Conservation (phyloP, 805 yeast species). For the Teunomyces pallodes region DNA sequence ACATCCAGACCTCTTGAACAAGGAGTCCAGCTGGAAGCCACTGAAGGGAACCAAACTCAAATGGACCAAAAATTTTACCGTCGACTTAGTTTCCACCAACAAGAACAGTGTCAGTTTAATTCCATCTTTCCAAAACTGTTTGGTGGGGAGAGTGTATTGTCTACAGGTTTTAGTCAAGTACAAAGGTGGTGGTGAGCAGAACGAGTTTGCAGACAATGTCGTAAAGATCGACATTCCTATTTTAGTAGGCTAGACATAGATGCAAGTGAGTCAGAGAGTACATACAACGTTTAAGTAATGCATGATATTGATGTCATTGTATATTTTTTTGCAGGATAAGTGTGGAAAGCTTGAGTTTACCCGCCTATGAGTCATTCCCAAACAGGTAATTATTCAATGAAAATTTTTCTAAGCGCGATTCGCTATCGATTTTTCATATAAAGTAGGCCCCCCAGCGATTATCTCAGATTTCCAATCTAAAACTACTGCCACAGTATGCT, state of each 20-base stretch:
- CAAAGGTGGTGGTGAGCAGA: slow-evolving; percentile 31
- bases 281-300: neutral
- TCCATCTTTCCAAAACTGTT: slow-evolving; percentile 64
- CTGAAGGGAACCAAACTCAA: slow-evolving; percentile 24
- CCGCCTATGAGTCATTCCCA: slow-evolving; percentile 22
- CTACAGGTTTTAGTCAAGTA: slow-evolving; percentile 39
- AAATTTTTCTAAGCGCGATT: slow-evolving; percentile 33
- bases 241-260: slow-evolving; percentile 27
- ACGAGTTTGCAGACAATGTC: slow-evolving; percentile 30
- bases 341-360: neutral
- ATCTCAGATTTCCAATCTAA: neutral
- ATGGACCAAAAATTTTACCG: slow-evolving; percentile 31
- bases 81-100: slow-evolving; percentile 42
- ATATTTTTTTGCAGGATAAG: neutral
- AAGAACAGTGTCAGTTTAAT: slow-evolving; percentile 49
- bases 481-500: slow-evolving; percentile 2
- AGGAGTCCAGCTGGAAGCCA: slow-evolving; percentile 28
- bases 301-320: neutral
- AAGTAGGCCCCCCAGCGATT: slow-evolving; percentile 3
- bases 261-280: neutral
- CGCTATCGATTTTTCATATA: slow-evolving; percentile 23
- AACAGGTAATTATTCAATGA: slow-evolving; percentile 18
- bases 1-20: slow-evolving; percentile 22
- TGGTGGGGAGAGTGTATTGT: slow-evolving; percentile 57
- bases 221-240: slow-evolving; percentile 36